phyloP scores from a whole-genome alignment of 1,284 basidiomycete species.

The Hemileia vastatrix region DNA sequence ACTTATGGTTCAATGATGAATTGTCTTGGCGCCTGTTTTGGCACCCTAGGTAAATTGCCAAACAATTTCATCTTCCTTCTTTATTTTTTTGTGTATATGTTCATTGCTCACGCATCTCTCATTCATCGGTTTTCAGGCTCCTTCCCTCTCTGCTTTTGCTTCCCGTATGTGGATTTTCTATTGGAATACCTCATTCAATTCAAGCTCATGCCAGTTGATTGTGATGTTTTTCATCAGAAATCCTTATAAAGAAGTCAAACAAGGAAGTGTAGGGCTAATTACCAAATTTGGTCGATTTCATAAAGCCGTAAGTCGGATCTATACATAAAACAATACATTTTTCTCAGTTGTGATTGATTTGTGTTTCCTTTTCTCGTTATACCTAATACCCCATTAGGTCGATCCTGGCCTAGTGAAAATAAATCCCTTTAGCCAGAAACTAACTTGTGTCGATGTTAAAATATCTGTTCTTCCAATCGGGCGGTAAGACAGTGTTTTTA shows the following conservation, averaged over 20 bases:
- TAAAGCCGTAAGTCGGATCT: background rate
- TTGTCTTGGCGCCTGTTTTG: slow-evolving; percentile 46
- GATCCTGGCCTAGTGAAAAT: slow-evolving; percentile 85
- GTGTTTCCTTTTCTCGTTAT: background rate
- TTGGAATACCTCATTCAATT: background rate
- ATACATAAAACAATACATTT: too few relatives aligned
- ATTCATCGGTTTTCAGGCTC: slow-evolving; percentile 55
- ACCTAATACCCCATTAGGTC: slow-evolving; percentile 51
- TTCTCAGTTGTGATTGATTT: too few relatives aligned
- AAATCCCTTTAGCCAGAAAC: slow-evolving; percentile 65
- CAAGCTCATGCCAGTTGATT: background rate
- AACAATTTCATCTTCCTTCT: slow-evolving; percentile 48
- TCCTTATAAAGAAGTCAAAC: slow-evolving; percentile 1
- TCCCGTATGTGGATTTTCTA: slow-evolving; percentile 22
- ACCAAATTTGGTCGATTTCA: slow-evolving; percentile 43
- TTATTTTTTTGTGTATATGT: slow-evolving; percentile 1
- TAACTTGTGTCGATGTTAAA: background rate
- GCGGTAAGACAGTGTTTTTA: background rate
- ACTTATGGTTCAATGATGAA: slow-evolving; percentile 74
- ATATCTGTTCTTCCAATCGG: background rate
- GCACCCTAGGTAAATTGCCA: slow-evolving; percentile 18
- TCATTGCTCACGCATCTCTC: slow-evolving; percentile 46
- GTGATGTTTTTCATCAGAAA: background rate
- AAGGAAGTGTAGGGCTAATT: slow-evolving; percentile 68
- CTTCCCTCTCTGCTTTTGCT: slow-evolving; percentile 60